phyloP scores from a whole-genome alignment of 768 basidiomycete genomes.

The Phlebiopsis gigantea region DNA sequence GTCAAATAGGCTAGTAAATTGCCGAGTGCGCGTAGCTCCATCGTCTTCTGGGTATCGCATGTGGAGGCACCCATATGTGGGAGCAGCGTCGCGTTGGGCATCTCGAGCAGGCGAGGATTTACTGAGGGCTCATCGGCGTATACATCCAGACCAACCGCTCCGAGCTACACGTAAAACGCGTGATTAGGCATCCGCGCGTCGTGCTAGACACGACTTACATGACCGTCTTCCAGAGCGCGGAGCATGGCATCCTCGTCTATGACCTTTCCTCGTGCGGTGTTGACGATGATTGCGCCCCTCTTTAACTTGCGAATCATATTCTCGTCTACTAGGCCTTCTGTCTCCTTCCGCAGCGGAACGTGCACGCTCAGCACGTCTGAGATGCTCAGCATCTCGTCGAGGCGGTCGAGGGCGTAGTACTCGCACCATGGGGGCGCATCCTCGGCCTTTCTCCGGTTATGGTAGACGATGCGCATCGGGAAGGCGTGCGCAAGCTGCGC shows the following conservation, averaged over 20 bases:
- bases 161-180: slow-evolving; percentile 43
- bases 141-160: slow-evolving; percentile 79
- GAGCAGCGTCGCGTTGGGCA: slow-evolving; percentile 76
- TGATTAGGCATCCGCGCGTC: not conserved
- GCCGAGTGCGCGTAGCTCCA: slow-evolving; percentile 80
- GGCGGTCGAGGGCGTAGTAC: slow-evolving; percentile 59
- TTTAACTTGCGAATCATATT: slow-evolving; percentile 73
- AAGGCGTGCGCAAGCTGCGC: slow-evolving; percentile 72
- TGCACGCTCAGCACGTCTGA: slow-evolving; percentile 87
- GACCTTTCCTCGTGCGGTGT: slow-evolving; percentile 85
- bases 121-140: slow-evolving; percentile 80
- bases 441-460: slow-evolving; percentile 52
- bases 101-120: slow-evolving; percentile 70
- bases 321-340: slow-evolving; percentile 68
- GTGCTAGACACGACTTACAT: slow-evolving; percentile 48
- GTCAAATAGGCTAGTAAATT: slow-evolving; percentile 69
- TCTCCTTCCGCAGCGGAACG: slow-evolving; percentile 72
- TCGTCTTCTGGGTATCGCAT: slow-evolving; percentile 69
- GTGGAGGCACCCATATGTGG: slow-evolving; percentile 92
- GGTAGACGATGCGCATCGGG: slow-evolving; percentile 86
- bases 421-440: slow-evolving; percentile 68
- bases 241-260: slow-evolving; percentile 87
- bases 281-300: slow-evolving; percentile 71
- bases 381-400: slow-evolving; percentile 56
- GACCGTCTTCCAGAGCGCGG: slow-evolving; percentile 76